Evolutionary conservation across 2,329 filamentous ascomycete genomes (phyloP).

Genomic region (Fusarium falciforme): DNA sequence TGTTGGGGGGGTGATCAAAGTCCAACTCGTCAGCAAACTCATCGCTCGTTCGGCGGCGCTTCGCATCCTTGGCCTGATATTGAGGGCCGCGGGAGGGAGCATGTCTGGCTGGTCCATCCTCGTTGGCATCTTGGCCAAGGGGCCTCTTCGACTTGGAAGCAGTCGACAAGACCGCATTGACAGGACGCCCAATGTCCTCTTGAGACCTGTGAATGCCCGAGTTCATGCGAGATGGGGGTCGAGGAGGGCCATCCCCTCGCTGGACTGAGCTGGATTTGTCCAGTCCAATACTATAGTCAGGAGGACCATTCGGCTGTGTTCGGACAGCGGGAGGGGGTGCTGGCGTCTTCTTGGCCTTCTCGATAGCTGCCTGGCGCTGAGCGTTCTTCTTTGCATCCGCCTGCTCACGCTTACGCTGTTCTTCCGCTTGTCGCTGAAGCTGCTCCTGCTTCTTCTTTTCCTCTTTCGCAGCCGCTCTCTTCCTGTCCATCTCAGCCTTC

Average conservation of each 20-base stretch:
- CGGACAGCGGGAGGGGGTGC: conserved; percentile 71
- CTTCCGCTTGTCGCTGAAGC: conserved; percentile 69
- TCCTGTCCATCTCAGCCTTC: conserved; percentile 84
- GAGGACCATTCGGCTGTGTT: conserved; percentile 63
- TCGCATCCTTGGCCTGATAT: conserved; percentile 77
- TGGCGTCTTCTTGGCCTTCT: conserved; percentile 73
- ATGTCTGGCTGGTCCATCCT: conserved; percentile 61
- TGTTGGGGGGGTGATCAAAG: conserved; percentile 65
- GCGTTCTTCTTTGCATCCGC: conserved; percentile 74
- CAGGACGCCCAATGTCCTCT: conserved; percentile 71
- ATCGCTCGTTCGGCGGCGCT: conserved; percentile 83
- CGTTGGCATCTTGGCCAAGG: conserved; percentile 73
- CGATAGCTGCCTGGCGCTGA: conserved; percentile 69
- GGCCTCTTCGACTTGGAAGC: conserved; percentile 78
- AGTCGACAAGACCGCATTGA: conserved; percentile 70
- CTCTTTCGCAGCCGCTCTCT: conserved; percentile 74
- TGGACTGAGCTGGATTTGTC: conserved; percentile 43
- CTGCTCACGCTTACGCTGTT: conserved; percentile 70
- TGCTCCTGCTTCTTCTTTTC: conserved; percentile 72
- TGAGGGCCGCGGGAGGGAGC: conserved; percentile 64
- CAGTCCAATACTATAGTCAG: conserved; percentile 56
- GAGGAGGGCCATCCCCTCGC: conserved; percentile 50
- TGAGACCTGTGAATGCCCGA: conserved; percentile 62
- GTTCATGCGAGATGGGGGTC: conserved; percentile 69
- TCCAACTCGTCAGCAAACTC: conserved; percentile 73